Evolutionary conservation across 768 basidiomycete genomes (phyloP).

Genomic region (Mycena capillaripes): DNA sequence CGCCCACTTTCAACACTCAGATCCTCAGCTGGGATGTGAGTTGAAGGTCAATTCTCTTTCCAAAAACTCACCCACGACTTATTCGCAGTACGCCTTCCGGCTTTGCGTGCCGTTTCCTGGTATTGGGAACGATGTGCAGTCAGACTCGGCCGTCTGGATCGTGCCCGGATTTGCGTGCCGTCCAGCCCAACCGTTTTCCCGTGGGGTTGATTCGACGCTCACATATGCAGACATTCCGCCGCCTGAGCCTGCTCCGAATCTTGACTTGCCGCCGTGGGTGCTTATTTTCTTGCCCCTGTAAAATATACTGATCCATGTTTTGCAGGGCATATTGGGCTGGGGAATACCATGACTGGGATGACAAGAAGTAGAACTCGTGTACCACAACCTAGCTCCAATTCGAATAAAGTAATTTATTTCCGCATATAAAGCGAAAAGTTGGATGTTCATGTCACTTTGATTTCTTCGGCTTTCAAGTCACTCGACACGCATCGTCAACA

Average conservation of each 20-base stretch:
- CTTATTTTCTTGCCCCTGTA: not conserved
- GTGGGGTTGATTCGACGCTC: not conserved
- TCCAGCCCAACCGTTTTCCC: not conserved
- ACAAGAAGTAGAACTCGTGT: not conserved
- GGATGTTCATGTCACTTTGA: too few species aligned
- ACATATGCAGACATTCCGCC: constrained; percentile 17
- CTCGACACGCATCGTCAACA: too few species aligned
- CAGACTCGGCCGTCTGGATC: constrained; percentile 12
- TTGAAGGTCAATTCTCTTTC: not conserved
- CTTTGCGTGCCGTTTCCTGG: constrained; percentile 18
- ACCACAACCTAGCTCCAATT: too few species aligned
- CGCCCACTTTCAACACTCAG: constrained; percentile 2
- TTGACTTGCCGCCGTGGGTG: constrained; percentile 20
- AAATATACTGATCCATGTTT: not conserved
- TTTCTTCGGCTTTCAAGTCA: too few species aligned
- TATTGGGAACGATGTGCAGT: constrained; percentile 25
- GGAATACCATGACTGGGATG: constrained; percentile 23
- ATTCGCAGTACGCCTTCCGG: constrained; percentile 19
- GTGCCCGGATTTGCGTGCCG: constrained; percentile 26
- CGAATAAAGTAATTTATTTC: too few species aligned
- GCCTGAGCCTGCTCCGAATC: constrained; percentile 5
- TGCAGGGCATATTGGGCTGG: constrained; percentile 19
- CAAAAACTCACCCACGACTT: not conserved
- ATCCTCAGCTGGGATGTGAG: constrained; percentile 26
- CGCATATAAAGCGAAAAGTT: too few species aligned